phyloP scores from a whole-genome alignment of 805 yeast species.

The Lipomyces oligophaga region DNA sequence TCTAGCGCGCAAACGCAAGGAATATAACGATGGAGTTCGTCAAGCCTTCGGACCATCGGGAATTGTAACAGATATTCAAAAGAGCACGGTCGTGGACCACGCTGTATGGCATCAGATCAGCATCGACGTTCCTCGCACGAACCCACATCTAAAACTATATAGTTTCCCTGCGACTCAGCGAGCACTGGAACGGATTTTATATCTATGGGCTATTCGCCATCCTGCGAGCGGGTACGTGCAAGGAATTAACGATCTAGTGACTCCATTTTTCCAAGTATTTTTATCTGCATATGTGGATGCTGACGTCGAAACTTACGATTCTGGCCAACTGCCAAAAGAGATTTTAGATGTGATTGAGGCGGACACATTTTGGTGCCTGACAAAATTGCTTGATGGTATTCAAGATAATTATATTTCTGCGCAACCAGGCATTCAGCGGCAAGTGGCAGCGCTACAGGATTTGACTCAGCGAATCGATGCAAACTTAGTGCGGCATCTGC shows the following conservation, averaged over 20 bases:
- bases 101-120: slow-evolving; percentile 92
- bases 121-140: slow-evolving; percentile 92
- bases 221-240: slow-evolving; percentile 98
- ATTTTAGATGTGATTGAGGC: slow-evolving; percentile 77
- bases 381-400: slow-evolving; percentile 85
- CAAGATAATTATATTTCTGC: slow-evolving; percentile 97
- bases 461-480: slow-evolving; percentile 77
- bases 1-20: slow-evolving; percentile 74
- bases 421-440: slow-evolving; percentile 94
- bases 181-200: slow-evolving; percentile 73
- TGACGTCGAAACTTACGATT: slow-evolving; percentile 55
- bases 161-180: slow-evolving; percentile 66
- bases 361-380: slow-evolving; percentile 94
- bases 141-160: slow-evolving; percentile 76
- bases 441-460: slow-evolving; percentile 74
- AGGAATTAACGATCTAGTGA: slow-evolving; percentile 90
- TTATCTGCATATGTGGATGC: slow-evolving; percentile 58
- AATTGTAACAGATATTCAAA: not conserved
- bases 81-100: slow-evolving; percentile 54
- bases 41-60: slow-evolving; percentile 47
- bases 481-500: slow-evolving; percentile 68
- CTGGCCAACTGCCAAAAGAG: slow-evolving; percentile 54
- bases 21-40: slow-evolving; percentile 70
- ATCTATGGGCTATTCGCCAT: slow-evolving; percentile 93
- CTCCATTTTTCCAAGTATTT: slow-evolving; percentile 89